phyloP scores from a whole-genome alignment of 2,329 filamentous ascomycete species.

The Aspergillus pseudoterreus region DNA sequence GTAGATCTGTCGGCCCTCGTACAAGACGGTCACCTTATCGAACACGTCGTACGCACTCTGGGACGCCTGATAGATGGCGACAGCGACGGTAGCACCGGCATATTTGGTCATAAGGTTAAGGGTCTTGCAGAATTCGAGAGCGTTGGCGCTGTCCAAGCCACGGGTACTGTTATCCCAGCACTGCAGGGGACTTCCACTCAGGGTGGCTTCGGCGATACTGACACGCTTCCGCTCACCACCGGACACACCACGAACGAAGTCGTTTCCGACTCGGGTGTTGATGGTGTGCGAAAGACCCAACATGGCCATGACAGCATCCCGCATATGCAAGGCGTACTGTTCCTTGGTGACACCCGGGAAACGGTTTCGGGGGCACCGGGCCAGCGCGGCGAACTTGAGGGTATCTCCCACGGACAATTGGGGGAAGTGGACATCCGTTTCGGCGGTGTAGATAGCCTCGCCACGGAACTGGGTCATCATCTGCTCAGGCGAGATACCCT shows the following conservation, averaged over 20 bases:
- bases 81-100: slow-evolving; percentile 46
- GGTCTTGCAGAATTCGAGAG: slow-evolving; percentile 54
- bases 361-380: slow-evolving; percentile 48
- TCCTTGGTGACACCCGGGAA: slow-evolving; percentile 39
- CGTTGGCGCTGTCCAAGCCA: slow-evolving; percentile 53
- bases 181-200: slow-evolving; percentile 46
- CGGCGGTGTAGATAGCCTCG: slow-evolving; percentile 82
- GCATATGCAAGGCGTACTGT: slow-evolving; percentile 39
- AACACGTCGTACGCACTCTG: slow-evolving; percentile 55
- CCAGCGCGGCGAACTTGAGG: slow-evolving; percentile 73
- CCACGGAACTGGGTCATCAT: slow-evolving; percentile 65
- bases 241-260: slow-evolving; percentile 58
- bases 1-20: slow-evolving; percentile 74
- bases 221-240: slow-evolving; percentile 62
- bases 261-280: slow-evolving; percentile 47
- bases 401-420: slow-evolving; percentile 75
- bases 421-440: slow-evolving; percentile 80
- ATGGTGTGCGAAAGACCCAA: slow-evolving; percentile 49
- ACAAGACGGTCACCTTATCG: slow-evolving; percentile 69
- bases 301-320: slow-evolving; percentile 44
- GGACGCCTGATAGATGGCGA: slow-evolving; percentile 54
- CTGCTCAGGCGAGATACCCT: slow-evolving; percentile 49
- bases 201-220: slow-evolving; percentile 53
- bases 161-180: slow-evolving; percentile 48
- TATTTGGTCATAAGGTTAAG: slow-evolving; percentile 49